These are phyloP conservation scores for Xylariaceae sp. DNA, from an alignment of 2,329 filamentous ascomycete genomes.

Conservation along the genomic window DNA sequence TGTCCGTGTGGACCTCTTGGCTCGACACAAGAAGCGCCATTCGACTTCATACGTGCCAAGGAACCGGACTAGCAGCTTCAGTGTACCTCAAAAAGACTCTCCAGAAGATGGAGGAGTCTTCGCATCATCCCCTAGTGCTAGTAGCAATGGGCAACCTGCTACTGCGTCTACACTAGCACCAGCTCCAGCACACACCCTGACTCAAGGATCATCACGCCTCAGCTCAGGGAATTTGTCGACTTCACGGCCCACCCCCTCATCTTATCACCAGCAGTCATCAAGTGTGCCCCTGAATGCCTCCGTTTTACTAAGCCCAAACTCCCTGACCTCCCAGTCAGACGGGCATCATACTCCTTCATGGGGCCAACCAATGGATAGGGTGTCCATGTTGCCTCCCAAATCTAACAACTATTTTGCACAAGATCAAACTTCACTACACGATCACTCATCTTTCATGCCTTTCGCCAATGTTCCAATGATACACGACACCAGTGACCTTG, in stretches of 20 bases:
- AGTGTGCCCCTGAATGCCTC: constrained; percentile 45
- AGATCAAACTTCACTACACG: constrained; percentile 24
- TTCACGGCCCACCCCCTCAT: constrained; percentile 8
- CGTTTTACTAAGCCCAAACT: constrained; percentile 44
- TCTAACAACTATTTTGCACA: constrained; percentile 33
- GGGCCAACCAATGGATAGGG: constrained; percentile 36
- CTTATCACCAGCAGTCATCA: constrained; percentile 26
- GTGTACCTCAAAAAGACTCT: constrained; percentile 30
- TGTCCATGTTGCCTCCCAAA: constrained; percentile 39
- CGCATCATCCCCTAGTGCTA: constrained; percentile 26
- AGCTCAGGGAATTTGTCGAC: constrained; percentile 4
- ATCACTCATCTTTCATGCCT: constrained; percentile 35
- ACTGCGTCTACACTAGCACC: not conserved
- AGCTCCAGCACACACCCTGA: not conserved
- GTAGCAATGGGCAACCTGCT: constrained; percentile 13
- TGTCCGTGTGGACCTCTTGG: constrained; percentile 73
- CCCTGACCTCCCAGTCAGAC: constrained; percentile 25
- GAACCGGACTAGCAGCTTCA: constrained; percentile 50
- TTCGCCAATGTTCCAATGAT: constrained; percentile 34
- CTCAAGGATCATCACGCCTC: not conserved
- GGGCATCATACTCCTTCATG: constrained; percentile 29
- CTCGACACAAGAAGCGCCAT: constrained; percentile 66
- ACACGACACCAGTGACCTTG: constrained; percentile 34
- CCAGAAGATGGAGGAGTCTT: constrained; percentile 19
- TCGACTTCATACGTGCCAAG: constrained; percentile 52